Base-by-base conservation (phyloP, 306 rosid species). In the Glycine soja region DNA sequence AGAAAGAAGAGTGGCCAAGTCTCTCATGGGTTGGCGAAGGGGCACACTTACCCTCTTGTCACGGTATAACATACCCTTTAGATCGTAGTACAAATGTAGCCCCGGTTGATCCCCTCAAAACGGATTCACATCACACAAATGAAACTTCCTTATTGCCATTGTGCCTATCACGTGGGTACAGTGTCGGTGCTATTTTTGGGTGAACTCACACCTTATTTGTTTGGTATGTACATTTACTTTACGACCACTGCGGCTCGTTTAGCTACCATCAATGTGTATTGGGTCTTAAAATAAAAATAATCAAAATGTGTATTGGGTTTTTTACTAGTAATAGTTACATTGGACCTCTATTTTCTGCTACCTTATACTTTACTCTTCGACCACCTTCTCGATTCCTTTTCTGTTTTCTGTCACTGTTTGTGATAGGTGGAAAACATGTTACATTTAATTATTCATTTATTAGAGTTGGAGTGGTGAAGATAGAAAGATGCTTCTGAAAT, bases 171-270 rank as follows among this genome's bases (percentile, higher is more conserved):
- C 92, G 88, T 87, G 92, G 77, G 7, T 12, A 51, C 74, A 16
- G 67, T 85, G 94, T 90, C 96, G 93, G 96, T 84, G 92, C 82
- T 57, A 15, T 3, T 53, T 15, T 61, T 1, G 38, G 3, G 19
- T 14, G 47, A 78, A 83, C 46, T 78, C 40, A 42, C 75, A 62
- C 51, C 46, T 51, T 7, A 10, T 12, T 57, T 72, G 69, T 52
- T 76, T 75, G 43, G 73, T 69, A 24, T 24, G 30, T 24, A 24
- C 30, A 24, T 24, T 24, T 24, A 24, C 30, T 24, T 24, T 24
- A 24, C 30, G 30, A 24, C 30, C 30, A 0, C 30, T 24, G 30
- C 30, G 30, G 30, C 2, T 24, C 30, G 30, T 24, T 1, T 2
- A 24, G 30, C 30, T 24, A 0, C 61, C 52, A 74, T 74, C 45